Base-by-base conservation (phyloP, 257 asterid genomes). In the Penstemon eatonii region DNA sequence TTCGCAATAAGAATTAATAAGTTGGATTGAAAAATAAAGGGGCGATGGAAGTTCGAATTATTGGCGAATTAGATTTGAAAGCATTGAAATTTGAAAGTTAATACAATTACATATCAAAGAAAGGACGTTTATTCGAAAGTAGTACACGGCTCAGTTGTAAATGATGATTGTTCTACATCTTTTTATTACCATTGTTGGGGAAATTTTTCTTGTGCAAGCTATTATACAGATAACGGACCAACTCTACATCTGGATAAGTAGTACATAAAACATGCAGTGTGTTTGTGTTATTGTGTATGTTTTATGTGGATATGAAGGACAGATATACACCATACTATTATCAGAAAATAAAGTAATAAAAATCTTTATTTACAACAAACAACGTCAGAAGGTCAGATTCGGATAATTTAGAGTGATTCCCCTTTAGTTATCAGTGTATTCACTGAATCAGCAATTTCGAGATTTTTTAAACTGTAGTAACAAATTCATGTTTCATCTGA, bases 341-440 rank as follows among this genome's bases (percentile, higher is more conserved):
- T 33, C 63, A 71, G 18, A 3, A 41, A 60, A 50, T 9, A 7
- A 54, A 51, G 42, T 40, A 43, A 54, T 12, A 36, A 43, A 67
- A 55, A 57, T 1, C 3, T 6, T 11, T 4, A 45, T 56, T 56
- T 44, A 40, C 59, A 18, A 65, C 3, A 6, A 12, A 33, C 47
- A 3, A 33, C 15, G 47, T 18, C 40, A 37, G 40, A 7, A 57
- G 36, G 9, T 37, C 42, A 11, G 5, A 60, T 46, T 53, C 4
- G n/a, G 46, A 62, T 33, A 64, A 43, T 57, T 41, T 58, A 42
- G 53, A 61, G 4, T 33, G 12, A 12, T 38, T 45, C 50, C 64
- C 39, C 7, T 63, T 71, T 36, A 63, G 64, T 50, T 64, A 69
- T 56, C 38, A 51, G 44, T 38, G 33, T 59, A 13, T n/a, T 63